These are phyloP conservation scores for Coniosporium tulheliwenetii DNA, from an alignment of 2,329 filamentous ascomycete species.

Conservation along the genomic window DNA sequence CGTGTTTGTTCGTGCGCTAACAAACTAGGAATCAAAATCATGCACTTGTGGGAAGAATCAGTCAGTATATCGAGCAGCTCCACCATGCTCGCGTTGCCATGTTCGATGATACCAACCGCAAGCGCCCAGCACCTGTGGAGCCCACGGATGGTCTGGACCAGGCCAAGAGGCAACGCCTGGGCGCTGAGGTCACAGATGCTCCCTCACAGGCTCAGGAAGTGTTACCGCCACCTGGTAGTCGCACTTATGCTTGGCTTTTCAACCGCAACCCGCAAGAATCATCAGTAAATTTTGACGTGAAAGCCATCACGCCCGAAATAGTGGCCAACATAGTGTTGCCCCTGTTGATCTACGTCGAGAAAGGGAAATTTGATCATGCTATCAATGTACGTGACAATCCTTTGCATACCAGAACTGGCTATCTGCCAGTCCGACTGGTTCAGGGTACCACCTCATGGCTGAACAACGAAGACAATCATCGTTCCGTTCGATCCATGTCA, in stretches of 20 bases:
- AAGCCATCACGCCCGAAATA: conserved; percentile 58
- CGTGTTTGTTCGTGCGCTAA: conserved; percentile 7
- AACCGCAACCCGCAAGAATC: conserved; percentile 65
- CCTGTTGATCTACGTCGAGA: conserved; percentile 57
- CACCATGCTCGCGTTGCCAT: conserved; percentile 64
- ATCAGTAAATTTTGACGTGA: conserved; percentile 68
- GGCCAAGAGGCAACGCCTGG: conserved; percentile 67
- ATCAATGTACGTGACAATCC: conserved; percentile 42
- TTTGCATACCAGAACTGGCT: no score
- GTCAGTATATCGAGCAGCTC: conserved; percentile 72
- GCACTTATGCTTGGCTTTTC: conserved; percentile 71
- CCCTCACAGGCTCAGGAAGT: conserved; percentile 22
- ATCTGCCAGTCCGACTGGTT: no score
- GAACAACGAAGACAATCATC: not conserved
- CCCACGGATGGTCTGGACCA: conserved; percentile 56
- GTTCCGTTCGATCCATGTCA: conserved; percentile 15
- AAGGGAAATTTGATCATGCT: conserved; percentile 52
- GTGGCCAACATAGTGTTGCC: conserved; percentile 70
- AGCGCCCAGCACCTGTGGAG: conserved; percentile 57
- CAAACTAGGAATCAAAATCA: conserved; percentile 60
- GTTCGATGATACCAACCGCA: conserved; percentile 64
- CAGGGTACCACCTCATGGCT: no score
- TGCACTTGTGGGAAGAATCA: conserved; percentile 59
- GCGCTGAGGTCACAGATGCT: conserved; percentile 27
- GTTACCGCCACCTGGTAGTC: conserved; percentile 57